Conservation (phyloP, 305 asterid species). For the Fraxinus platypoda region DNA sequence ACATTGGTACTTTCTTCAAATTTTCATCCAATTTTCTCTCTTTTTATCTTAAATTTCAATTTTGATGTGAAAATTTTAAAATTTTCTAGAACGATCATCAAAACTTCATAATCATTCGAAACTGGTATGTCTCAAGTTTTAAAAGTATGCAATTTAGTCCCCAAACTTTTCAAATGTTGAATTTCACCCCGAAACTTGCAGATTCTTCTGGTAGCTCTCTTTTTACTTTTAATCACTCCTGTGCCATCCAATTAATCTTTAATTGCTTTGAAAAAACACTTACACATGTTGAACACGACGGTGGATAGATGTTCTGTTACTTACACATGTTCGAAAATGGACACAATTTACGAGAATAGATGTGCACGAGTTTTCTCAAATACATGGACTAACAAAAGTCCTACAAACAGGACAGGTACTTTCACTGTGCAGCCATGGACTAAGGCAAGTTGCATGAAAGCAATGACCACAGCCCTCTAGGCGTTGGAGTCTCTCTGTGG, state of each 20-base stretch:
- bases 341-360: background rate
- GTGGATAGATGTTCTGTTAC: too few species aligned
- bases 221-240: background rate
- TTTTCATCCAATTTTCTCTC: too few species aligned
- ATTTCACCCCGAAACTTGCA: background rate
- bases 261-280: background rate
- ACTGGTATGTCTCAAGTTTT: too few species aligned
- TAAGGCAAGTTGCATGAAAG: conserved; percentile 36
- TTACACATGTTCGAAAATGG: background rate
- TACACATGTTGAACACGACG: too few species aligned
- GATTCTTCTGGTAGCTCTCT: background rate
- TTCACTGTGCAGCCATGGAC: conserved; percentile 30
- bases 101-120: too few species aligned
- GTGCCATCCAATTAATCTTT: background rate
- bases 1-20: too few species aligned
- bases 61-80: too few species aligned
- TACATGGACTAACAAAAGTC: background rate
- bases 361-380: background rate
- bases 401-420: conserved; percentile 39
- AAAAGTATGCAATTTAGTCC: background rate
- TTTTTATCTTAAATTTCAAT: too few species aligned
- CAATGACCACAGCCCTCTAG: conserved; percentile 34
- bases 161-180: background rate
- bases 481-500: conserved; percentile 27
- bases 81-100: too few species aligned